Evolutionary conservation across 2,329 filamentous ascomycete genomes (phyloP).

Genomic region (Geosmithia putterillii): DNA sequence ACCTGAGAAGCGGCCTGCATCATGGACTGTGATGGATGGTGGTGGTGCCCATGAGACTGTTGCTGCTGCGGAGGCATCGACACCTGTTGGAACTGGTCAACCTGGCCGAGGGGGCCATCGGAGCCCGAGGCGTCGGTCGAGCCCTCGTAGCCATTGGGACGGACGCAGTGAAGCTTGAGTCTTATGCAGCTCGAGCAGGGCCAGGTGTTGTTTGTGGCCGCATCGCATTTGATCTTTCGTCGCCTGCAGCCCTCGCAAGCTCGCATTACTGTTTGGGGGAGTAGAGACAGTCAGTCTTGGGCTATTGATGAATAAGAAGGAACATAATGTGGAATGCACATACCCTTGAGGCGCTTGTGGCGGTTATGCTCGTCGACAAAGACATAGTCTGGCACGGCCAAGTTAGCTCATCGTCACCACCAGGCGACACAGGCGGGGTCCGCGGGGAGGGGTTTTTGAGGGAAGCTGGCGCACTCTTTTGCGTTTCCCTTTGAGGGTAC

Average conservation of each 20-base stretch:
- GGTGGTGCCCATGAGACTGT: constrained; percentile 29
- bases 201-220: constrained; percentile 94
- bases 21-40: too few relatives aligned
- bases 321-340: constrained; percentile 6
- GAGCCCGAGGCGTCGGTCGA: constrained; percentile 22
- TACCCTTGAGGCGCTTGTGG: constrained; percentile 92
- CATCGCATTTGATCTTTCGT: constrained; percentile 96
- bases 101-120: constrained; percentile 16
- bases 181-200: constrained; percentile 89
- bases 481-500: constrained; percentile 51
- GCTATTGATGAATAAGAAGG: too few relatives aligned
- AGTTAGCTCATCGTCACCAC: background rate
- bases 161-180: constrained; percentile 85
- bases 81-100: constrained; percentile 34
- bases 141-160: constrained; percentile 62
- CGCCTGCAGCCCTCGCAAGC: constrained; percentile 91
- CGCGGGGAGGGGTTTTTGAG: background rate
- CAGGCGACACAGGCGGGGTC: background rate
- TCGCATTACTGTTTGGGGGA: constrained; percentile 62
- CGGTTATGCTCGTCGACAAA: constrained; percentile 98
- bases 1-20: constrained; percentile 35
- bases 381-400: constrained; percentile 64
- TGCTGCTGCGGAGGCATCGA: constrained; percentile 31
- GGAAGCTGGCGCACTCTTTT: constrained; percentile 57
- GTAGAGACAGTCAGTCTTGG: background rate